Conservation (phyloP, 768 basidiomycete genomes). For the Pisolithus marmoratus region DNA sequence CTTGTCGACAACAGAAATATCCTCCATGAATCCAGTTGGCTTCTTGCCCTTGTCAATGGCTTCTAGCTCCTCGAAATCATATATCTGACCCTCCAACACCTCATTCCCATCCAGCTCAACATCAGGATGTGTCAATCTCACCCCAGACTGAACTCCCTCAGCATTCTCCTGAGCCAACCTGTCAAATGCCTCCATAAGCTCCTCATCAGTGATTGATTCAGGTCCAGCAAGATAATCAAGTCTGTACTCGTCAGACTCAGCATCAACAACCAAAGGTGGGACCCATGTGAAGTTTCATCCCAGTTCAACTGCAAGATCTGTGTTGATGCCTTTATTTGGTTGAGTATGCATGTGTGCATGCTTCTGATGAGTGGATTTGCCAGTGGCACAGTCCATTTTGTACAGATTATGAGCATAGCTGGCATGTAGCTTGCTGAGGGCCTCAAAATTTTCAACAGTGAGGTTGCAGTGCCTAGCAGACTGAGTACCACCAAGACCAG, state of each 20-base stretch:
- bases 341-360: conserved; percentile 4
- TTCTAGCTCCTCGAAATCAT: no score
- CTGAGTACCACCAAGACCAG: conserved; percentile 16
- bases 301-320: no score
- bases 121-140: no score
- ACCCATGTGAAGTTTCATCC: conserved; percentile 1
- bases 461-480: conserved; percentile 11
- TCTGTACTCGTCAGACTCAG: background rate
- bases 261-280: background rate
- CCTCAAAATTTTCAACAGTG: conserved; percentile 2
- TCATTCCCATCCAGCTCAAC: background rate
- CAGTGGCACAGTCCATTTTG: background rate
- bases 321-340: no score
- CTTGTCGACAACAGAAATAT: no score
- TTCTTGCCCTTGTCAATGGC: no score
- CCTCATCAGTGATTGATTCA: conserved; percentile 2
- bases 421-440: background rate
- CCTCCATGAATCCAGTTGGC: no score
- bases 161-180: background rate
- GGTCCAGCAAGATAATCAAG: background rate
- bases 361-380: background rate
- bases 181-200: background rate
- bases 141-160: background rate
- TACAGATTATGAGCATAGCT: background rate
- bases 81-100: no score